Evolutionary conservation across 2,329 filamentous ascomycete genomes (phyloP).

Genomic region (Calonectria montana): DNA sequence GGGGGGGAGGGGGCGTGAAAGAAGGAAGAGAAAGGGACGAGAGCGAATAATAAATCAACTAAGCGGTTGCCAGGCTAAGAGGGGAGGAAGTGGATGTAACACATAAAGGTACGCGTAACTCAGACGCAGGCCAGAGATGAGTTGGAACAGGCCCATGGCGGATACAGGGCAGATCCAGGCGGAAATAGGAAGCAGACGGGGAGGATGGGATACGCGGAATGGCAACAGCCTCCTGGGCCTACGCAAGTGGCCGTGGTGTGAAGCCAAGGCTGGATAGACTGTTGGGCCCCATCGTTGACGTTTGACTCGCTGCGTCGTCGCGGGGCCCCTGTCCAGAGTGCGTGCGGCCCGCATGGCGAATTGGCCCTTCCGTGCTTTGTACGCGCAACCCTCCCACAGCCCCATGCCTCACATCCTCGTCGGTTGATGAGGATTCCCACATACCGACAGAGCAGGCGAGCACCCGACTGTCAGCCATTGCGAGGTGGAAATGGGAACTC

Average conservation of each 20-base stretch:
- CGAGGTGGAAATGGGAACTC: background rate
- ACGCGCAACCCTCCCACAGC: constrained; percentile 22
- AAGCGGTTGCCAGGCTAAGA: background rate
- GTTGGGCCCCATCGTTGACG: background rate
- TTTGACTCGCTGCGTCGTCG: background rate
- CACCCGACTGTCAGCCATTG: constrained; percentile 5
- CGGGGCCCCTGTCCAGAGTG: background rate
- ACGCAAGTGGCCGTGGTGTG: background rate
- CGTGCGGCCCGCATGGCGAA: constrained; percentile 3
- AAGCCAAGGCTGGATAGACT: constrained; percentile 2
- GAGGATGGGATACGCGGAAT: constrained; percentile 10
- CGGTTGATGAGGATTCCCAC: background rate
- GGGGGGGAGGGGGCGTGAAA: background rate
- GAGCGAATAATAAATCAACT: background rate
- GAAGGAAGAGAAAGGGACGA: background rate
- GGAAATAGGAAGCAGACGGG: background rate
- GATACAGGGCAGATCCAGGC: background rate
- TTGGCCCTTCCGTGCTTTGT: background rate
- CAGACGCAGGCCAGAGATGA: constrained; percentile 2
- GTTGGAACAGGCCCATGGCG: background rate
- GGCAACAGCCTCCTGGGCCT: background rate
- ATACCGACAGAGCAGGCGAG: constrained; percentile 4
- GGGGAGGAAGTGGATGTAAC: background rate
- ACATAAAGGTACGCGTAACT: constrained; percentile 12
- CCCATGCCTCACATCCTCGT: background rate